Conservation (phyloP, 495 filamentous ascomycete species). For the Aspergillus cristatus region DNA sequence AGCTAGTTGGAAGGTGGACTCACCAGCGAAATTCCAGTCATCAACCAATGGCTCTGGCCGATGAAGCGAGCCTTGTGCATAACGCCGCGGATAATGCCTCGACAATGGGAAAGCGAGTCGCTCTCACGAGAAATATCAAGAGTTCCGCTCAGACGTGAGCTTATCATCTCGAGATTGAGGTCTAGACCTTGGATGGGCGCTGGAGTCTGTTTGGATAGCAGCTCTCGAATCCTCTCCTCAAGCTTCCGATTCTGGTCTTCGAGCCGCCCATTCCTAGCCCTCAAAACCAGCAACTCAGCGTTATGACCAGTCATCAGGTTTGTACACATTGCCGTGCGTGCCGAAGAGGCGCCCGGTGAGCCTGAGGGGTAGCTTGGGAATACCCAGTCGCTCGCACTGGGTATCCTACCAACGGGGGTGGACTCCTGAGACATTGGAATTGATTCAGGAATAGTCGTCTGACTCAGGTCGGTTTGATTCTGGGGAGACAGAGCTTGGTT, state of each 20-base stretch:
- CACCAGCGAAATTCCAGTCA: constrained; percentile 34
- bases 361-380: constrained; percentile 7
- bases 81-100: constrained; percentile 26
- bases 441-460: not conserved
- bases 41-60: constrained; percentile 51
- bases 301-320: no score
- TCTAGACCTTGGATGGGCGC: constrained; percentile 7
- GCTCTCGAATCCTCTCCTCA: constrained; percentile 35
- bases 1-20: no score
- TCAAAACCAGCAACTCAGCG: no score
- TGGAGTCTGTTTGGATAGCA: not conserved
- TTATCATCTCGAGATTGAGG: constrained; percentile 20
- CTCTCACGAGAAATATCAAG: constrained; percentile 22
- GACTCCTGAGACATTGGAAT: not conserved
- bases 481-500: constrained; percentile 9
- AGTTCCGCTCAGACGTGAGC: constrained; percentile 14
- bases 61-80: constrained; percentile 46
- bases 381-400: not conserved
- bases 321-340: no score
- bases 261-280: constrained; percentile 15
- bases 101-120: constrained; percentile 8
- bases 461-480: constrained; percentile 4
- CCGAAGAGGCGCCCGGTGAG: no score
- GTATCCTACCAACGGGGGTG: not conserved
- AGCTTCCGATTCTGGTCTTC: constrained; percentile 31